Evolutionary conservation across 495 filamentous ascomycete species (phyloP).

Genomic region (Aspergillus conjunctus): DNA sequence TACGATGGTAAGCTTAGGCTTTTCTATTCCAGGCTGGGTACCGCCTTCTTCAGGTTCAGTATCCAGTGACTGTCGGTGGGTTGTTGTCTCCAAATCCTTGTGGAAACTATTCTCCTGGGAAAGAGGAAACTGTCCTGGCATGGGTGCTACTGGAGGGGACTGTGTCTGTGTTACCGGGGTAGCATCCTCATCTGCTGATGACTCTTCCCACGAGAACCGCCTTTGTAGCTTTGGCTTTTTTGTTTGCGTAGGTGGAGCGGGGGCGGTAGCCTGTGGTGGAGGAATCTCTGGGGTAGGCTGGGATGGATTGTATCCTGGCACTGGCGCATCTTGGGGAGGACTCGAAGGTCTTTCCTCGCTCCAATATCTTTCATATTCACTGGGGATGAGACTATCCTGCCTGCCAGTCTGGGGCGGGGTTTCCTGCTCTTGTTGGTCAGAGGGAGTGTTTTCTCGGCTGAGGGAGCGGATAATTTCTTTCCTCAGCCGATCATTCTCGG

Average conservation of each 20-base stretch:
- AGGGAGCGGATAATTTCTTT: constrained; percentile 83
- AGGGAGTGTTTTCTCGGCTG: constrained; percentile 51
- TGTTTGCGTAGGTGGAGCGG: constrained; percentile 4
- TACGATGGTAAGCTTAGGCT: constrained; percentile 30
- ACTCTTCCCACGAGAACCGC: constrained; percentile 49
- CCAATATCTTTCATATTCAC: constrained; percentile 65
- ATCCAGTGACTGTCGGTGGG: constrained; percentile 1
- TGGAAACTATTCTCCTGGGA: constrained; percentile 13
- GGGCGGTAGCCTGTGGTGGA: constrained; percentile 22
- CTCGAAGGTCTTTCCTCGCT: constrained; percentile 33
- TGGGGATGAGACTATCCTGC: constrained; percentile 55
- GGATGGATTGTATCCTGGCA: constrained; percentile 26
- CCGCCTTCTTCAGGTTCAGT: constrained; percentile 4
- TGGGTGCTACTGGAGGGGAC: constrained; percentile 14
- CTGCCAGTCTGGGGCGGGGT: constrained; percentile 29
- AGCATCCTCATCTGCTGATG: constrained; percentile 28
- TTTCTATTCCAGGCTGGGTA: constrained; percentile 16
- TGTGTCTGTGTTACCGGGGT: constrained; percentile 11
- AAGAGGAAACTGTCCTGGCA: constrained; percentile 27
- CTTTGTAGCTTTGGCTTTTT: constrained; percentile 32
- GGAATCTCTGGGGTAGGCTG: constrained; percentile 23
- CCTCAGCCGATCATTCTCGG: constrained; percentile 74
- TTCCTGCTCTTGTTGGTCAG: constrained; percentile 35
- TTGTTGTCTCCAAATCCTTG: constrained; percentile 16
- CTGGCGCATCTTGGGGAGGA: constrained; percentile 16